Base-by-base conservation (phyloP, 257 asterid species). In the Coffea eugenioides region DNA sequence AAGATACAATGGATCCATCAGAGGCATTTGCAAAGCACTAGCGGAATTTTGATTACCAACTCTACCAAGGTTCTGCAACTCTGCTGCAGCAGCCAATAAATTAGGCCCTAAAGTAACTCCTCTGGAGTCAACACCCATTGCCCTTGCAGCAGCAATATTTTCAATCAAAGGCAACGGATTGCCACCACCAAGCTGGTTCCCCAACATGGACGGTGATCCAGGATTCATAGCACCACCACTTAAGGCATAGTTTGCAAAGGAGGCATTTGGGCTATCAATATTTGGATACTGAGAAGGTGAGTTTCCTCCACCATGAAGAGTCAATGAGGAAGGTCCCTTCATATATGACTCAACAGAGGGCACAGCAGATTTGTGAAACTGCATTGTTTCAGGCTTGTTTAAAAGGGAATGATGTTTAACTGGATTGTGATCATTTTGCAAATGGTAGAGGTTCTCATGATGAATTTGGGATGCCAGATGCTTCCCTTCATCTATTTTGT, bases 1-100 rank as follows among this genome's bases (percentile, higher is more conserved):
- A 76, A 88, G 86, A 83, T 86, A 89, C 77, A 85, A 41, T 25
- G 94, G 93, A 77, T 92, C 96, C 80, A 91, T 80, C 69, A 41
- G 73, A 23, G 90, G 85, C 84, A 82, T 82, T 59, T 86, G 92
- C 56, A 87, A 77, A 77, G 88, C 86, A 83, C 79, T 82, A 64
- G 86, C 89, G 46, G 88, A 57, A 82, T 78, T 83, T 79, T 81
- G 91, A 86, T 85, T 87, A 64, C 89, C 88, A 73, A 81, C 76
- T 85, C 92, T 87, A 69, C 82, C 83, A 69, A 84, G 86, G 83
- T 84, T 89, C 80, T 86, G 91, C 61, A 88, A 78, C 77, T 87
- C 96, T 56, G 90, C 83, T 61, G 90, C 91, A 67, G 90, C 82
- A 74, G 89, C 86, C 65, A 87, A 79, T 71, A 83, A 81, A 81